Base-by-base conservation (phyloP, 1,284 basidiomycete genomes). In the Apiotrichum domesticum region DNA sequence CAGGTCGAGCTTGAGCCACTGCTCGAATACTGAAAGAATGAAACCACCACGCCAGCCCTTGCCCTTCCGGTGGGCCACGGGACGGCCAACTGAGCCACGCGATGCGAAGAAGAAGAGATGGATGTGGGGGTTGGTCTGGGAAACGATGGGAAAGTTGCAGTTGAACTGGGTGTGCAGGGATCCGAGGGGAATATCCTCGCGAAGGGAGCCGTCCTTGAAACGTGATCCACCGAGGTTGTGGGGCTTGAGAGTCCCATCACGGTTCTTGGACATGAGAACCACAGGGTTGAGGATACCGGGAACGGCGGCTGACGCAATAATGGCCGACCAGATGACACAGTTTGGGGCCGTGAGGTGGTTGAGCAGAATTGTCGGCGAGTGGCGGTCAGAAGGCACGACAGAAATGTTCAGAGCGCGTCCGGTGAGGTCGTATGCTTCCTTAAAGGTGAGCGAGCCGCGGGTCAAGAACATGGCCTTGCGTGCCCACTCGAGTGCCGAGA, bases 61-160 rank as follows among this genome's bases (percentile, higher is more conserved):
- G 21, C 65, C 65, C 51, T 66, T 64, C 14, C 65, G 54, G 51
- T 67, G 67, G 0, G 66, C 67, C 2, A 69, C 67, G 13, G 67
- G 67, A 1, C 65, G 55, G 6, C 95, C 95, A 3, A 94, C 91
- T 0, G 92, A 91, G 4, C 95, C 95, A 66, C 90, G 82, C 35
- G 92, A 88, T 1, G 91, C 91, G 69, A 97, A 98, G 78, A 96
- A 95, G 79, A 98, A 98, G n/a, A 98, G 69, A 74, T 98, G 95
- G 10, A 98, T 91, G 73, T 98, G 96, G 0, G 94, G 95, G 69
- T 98, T 98, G 35, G 90, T 93, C 59, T 77, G 94, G 1, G 90
- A 93, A 39, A 98, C 95, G 49, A 98, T 87, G 2, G 91, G 89
- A 73, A 96, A 87, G 62, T 93, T 97, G 58, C 96, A 93, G 72